Evolutionary conservation across 2,329 filamentous ascomycete species (phyloP), one percentile per base, ranked within the genome.

Genomic region (Trichoderma atroviride): DNA sequence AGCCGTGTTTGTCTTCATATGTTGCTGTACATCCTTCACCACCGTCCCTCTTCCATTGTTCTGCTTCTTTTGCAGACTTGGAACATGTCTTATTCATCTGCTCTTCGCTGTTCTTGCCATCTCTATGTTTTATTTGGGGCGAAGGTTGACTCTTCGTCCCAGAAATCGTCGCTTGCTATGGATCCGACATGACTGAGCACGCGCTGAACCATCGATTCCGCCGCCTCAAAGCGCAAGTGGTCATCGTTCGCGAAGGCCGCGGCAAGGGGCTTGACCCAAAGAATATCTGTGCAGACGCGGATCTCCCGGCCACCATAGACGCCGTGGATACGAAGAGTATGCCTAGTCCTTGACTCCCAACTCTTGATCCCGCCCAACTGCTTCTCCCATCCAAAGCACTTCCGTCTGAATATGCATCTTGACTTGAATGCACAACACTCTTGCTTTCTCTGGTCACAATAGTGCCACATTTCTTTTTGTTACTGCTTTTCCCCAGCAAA

Each of bases 121-220:
- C n/a, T 53, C 5, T 19, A 19, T n/a, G 19, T 50, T 24, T 56
- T 35, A 55, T 19, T 71, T 69, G 74, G 75, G 74, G 73, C 72
- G 74, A 75, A 74, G 74, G 74, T 79, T 79, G 75, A 78, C 78
- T 73, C 72, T 73, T 74, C 71, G 73, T 73, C 74, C 73, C 79
- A 87, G 85, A 81, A 74, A 85, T 87, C 72, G 79, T 76, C 52
- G 75, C 78, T 69, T 82, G 81, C 72, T 85, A 81, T 73, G 84
- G 84, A 70, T 83, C 82, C n/a, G 84, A 86, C 74, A 79, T 82
- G 76, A 83, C 83, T 27, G 78, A 80, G 53, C 76, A 81, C 70
- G 81, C 81, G 33, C 76, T 87, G 35, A 82, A 86, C 72, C 86
- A 87, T 74, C 84, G 84, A 63, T 85, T 87, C 73, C 83, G 85